Evolutionary conservation across 495 filamentous ascomycete genomes (phyloP).

Genomic region (Xylaria castorea): DNA sequence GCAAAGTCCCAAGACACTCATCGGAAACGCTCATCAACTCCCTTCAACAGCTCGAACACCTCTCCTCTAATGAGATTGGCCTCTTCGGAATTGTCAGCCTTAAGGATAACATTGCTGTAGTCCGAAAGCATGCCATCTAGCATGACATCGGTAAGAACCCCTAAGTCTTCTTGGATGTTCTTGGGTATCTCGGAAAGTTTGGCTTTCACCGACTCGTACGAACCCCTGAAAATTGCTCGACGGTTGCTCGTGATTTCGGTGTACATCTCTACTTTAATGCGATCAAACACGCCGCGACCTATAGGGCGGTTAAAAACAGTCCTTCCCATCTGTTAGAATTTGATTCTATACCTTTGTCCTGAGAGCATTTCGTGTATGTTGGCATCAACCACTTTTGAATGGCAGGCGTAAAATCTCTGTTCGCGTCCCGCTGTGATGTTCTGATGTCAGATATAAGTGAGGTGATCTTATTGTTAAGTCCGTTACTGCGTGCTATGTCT

Average conservation of each 20-base stretch:
- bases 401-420: conserved; percentile 57
- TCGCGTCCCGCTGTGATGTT: conserved; percentile 57
- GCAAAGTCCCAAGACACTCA: background rate
- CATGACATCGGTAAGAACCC: conserved; percentile 49
- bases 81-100: conserved; percentile 24
- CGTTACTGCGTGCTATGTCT: conserved; percentile 34
- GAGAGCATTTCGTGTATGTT: conserved; percentile 52
- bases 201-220: conserved; percentile 43
- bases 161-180: conserved; percentile 44
- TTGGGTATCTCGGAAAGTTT: conserved; percentile 45
- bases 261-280: conserved; percentile 58
- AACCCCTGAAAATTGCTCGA: conserved; percentile 54
- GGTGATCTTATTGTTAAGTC: conserved; percentile 31
- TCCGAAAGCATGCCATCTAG: conserved; percentile 50
- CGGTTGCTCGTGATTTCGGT: conserved; percentile 48
- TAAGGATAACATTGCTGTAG: conserved; percentile 47
- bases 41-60: conserved; percentile 3
- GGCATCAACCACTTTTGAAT: conserved; percentile 50
- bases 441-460: conserved; percentile 46
- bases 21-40: conserved; percentile 24
- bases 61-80: conserved; percentile 1
- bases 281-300: conserved; percentile 54
- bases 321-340: background rate
- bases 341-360: conserved; percentile 49
- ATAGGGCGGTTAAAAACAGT: background rate